These are phyloP conservation scores for Hirsutella thompsonii DNA, from an alignment of 2,329 filamentous ascomycete genomes.

Conservation along the genomic window DNA sequence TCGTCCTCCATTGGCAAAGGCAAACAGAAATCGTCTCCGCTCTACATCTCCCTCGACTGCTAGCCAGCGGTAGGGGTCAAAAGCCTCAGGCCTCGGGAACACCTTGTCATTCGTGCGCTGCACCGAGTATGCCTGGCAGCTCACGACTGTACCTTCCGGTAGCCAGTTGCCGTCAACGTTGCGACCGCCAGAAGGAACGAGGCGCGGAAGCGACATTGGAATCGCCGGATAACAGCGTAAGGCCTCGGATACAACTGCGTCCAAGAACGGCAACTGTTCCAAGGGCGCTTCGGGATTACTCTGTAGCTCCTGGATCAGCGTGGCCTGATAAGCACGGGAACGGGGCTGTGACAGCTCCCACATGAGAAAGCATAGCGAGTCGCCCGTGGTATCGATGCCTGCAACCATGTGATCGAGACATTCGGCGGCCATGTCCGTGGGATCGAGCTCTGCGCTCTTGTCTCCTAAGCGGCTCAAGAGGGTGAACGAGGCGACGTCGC, in stretches of 20 bases:
- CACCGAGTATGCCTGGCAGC: constrained; percentile 47
- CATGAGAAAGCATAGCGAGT: constrained; percentile 58
- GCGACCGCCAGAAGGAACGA: constrained; percentile 40
- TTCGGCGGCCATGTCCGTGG: constrained; percentile 49
- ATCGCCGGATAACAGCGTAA: constrained; percentile 51
- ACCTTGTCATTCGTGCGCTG: constrained; percentile 49
- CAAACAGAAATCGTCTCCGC: constrained; percentile 47
- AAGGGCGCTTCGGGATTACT: constrained; percentile 23
- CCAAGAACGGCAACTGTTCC: constrained; percentile 44
- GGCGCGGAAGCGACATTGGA: constrained; percentile 52
- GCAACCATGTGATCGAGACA: constrained; percentile 61
- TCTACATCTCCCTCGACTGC: constrained; percentile 61
- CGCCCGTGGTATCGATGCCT: constrained; percentile 60
- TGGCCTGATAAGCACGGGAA: constrained; percentile 35
- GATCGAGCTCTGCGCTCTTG: constrained; percentile 31
- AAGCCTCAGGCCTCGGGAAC: constrained; percentile 67
- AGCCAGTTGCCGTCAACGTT: constrained; percentile 41
- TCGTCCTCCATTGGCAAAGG: constrained; percentile 52
- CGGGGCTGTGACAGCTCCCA: constrained; percentile 53
- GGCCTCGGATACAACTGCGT: constrained; percentile 50
- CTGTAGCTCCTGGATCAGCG: constrained; percentile 38
- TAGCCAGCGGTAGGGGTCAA: constrained; percentile 77
- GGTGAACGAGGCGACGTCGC: constrained; percentile 37
- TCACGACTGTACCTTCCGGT: constrained; percentile 41
- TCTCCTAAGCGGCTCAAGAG: constrained; percentile 45